A percentile compares a stretch with the other conserved stretches of the same genome.
These are phyloP conservation scores for Spirogloea muscicola DNA, from an alignment of 139 green algal species.

Conservation along the genomic window DNA sequence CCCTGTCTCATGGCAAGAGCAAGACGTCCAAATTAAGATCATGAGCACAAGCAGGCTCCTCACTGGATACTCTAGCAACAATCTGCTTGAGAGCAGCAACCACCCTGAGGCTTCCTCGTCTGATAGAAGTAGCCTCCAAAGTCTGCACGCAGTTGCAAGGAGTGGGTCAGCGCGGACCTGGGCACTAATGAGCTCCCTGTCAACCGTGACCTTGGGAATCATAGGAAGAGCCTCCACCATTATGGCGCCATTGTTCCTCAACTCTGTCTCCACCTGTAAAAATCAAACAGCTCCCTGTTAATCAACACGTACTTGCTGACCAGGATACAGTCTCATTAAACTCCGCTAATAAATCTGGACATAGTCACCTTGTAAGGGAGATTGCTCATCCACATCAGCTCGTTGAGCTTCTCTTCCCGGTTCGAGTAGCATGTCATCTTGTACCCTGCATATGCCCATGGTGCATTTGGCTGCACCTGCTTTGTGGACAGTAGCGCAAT, in stretches of 20 bases:
- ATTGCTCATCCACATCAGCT: constrained; percentile 15
- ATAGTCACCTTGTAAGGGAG: constrained; percentile 42
- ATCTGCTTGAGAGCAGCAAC: neutral
- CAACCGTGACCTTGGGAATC: constrained; percentile 36
- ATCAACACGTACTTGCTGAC: too few relatives aligned
- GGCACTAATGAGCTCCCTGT: constrained; percentile 34
- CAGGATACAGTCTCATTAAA: too few relatives aligned
- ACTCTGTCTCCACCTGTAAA: constrained; percentile 23
- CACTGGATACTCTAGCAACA: neutral
- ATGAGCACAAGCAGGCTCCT: neutral
- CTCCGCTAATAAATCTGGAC: too few relatives aligned
- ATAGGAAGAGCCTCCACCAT: constrained; percentile 30
- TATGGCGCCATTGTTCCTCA: constrained; percentile 34
- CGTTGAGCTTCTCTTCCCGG: constrained; percentile 30
- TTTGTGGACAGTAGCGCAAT: constrained; percentile 22
- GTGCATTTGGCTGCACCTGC: constrained; percentile 10
- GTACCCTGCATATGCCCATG: constrained; percentile 27
- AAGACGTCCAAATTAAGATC: neutral
- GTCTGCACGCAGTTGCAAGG: neutral
- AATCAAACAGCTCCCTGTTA: too few relatives aligned
- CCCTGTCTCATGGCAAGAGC: constrained; percentile 7
- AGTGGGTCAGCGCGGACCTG: neutral
- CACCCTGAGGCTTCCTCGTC: neutral
- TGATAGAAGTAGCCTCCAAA: neutral
- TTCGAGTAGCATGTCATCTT: constrained; percentile 34